Evolutionary conservation across 2,329 filamentous ascomycete genomes (phyloP), one percentile per base, ranked within the genome.

Genomic region (Cladosporium sp.): DNA sequence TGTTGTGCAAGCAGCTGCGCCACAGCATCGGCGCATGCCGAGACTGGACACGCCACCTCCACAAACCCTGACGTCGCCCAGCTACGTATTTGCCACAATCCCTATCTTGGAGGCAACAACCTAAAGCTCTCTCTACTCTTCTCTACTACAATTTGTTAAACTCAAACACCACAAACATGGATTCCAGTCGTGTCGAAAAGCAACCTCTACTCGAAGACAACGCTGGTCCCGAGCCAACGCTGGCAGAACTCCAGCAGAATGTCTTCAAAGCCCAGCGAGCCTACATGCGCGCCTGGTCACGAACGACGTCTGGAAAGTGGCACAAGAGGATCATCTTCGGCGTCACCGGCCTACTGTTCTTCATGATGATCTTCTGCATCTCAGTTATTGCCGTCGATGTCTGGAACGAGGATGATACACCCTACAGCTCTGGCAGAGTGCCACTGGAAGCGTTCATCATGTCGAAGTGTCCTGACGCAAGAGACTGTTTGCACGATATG

Each of bases 361-460:
- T 63, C 17, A 62, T 67, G 54, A 56, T 66, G 57, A n/a, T 63
- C 34, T 58, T 68, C 45, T 63, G 65, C 63, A 22, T 68, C 32
- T 59, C 59, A 20, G 40, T 69, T 12, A 65, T 69, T 32, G 50
- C 63, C 34, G 25, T 56, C 28, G 66, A 65, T 42, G 57, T 65
- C n/a, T 61, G 66, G 34, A 58, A 55, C 48, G 65, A 67, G 32
- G 65, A 67, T 6, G 45, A 51, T 24, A 52, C 32, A 15, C 49
- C 55, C 2, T 62, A 60, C 47, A 44, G 57, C 28, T 47, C 58
- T 4, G 59, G 64, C 40, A 77, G 71, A 58, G 88, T 97, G 4
- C 89, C 91, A 3, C 75, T 99, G 2, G 94, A 99, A 72, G 90
- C 91, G 57, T 93, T 97, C 73, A 94, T 97, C 66, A 99, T 97